Percentiles rank a stretch among this genome's conserved stretches.
Evolutionary conservation across 2,329 filamentous ascomycete species (phyloP).

Genomic region (Dactylonectria macrodidyma): DNA sequence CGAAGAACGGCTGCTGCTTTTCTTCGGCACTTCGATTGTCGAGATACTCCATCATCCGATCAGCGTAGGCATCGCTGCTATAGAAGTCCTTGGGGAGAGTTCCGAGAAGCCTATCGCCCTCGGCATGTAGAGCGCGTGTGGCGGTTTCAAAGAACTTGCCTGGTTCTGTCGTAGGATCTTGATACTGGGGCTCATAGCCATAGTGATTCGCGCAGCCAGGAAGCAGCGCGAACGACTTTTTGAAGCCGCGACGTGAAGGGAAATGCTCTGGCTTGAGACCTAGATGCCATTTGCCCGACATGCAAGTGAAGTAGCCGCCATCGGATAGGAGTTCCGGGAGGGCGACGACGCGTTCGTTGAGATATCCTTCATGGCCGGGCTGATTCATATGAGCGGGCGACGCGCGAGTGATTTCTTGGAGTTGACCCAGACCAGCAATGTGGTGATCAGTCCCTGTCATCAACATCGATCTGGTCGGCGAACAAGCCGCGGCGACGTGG

Average conservation of each 20-base stretch:
- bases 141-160: no score
- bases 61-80: conserved; percentile 60
- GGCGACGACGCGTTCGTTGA: not conserved
- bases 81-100: conserved; percentile 59
- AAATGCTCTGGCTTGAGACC: no score
- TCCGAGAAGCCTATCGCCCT: not conserved
- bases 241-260: no score
- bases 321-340: not conserved
- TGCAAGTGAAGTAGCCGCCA: no score
- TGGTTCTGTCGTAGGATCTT: no score
- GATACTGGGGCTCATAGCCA: no score
- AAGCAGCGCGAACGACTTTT: no score
- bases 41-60: conserved; percentile 59
- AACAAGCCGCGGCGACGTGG: conserved; percentile 76
- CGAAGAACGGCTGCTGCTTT: conserved; percentile 44
- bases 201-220: no score
- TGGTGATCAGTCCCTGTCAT: conserved; percentile 59
- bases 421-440: not conserved
- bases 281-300: no score
- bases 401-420: not conserved
- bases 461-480: conserved; percentile 76
- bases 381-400: not conserved
- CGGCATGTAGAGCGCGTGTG: not conserved
- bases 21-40: conserved; percentile 42
- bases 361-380: not conserved